Evolutionary conservation across 805 yeast species (phyloP).

Genomic region (Candida khao-thaluensis): DNA sequence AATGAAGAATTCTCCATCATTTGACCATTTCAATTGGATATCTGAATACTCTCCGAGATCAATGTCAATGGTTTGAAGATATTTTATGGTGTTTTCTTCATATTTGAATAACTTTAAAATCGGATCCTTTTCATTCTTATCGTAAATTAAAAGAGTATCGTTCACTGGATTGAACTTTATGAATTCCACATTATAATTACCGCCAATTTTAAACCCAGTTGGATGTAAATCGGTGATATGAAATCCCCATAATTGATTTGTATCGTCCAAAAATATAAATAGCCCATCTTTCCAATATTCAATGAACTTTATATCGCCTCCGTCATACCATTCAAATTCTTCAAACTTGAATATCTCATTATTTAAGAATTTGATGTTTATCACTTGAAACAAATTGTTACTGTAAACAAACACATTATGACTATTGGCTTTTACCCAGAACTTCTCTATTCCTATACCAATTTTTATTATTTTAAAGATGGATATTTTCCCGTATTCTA

Average conservation of each 20-base stretch:
- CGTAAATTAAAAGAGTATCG: slow-evolving; percentile 18
- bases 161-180: slow-evolving; percentile 25
- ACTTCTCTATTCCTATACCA: slow-evolving; percentile 28
- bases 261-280: slow-evolving; percentile 25
- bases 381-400: slow-evolving; percentile 28
- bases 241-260: slow-evolving; percentile 8
- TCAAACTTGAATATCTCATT: slow-evolving; percentile 26
- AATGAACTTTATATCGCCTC: slow-evolving; percentile 24
- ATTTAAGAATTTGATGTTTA: slow-evolving; percentile 32
- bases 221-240: slow-evolving; percentile 9
- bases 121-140: neutral
- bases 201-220: slow-evolving; percentile 18
- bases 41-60: neutral
- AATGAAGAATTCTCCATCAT: slow-evolving; percentile 34
- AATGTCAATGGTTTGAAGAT: slow-evolving; percentile 14
- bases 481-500: slow-evolving; percentile 28
- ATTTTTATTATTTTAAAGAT: slow-evolving; percentile 35
- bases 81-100: slow-evolving; percentile 9
- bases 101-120: slow-evolving; percentile 13
- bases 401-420: slow-evolving; percentile 37
- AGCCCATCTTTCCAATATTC: slow-evolving; percentile 24
- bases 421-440: slow-evolving; percentile 40
- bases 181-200: slow-evolving; percentile 4
- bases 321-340: slow-evolving; percentile 30
- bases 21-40: slow-evolving; percentile 27